A percentile compares a stretch with the other conserved stretches of the same genome.
phyloP scores from a whole-genome alignment of 371 early-diverging fungal species.

The Quaeritorhiza haematococci region DNA sequence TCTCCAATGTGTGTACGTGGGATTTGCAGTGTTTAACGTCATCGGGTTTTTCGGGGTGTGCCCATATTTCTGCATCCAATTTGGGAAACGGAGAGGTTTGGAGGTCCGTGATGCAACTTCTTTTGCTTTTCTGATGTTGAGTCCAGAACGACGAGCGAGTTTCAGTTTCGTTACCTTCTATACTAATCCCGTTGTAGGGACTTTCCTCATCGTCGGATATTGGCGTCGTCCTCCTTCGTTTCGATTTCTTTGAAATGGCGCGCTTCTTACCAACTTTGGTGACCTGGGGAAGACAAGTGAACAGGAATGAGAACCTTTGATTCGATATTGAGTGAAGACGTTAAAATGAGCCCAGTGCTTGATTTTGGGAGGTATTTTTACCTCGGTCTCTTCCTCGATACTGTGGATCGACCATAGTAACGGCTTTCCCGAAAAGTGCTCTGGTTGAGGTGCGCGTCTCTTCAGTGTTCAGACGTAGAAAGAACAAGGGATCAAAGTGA shows the following conservation, averaged over 20 bases:
- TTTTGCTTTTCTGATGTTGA: too few relatives aligned
- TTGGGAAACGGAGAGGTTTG: not conserved
- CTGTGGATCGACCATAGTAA: conserved; percentile 14
- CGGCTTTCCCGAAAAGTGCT: conserved; percentile 7
- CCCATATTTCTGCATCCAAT: conserved; percentile 26
- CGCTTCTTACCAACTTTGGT: conserved; percentile 24
- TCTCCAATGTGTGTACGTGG: conserved; percentile 23
- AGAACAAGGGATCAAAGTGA: too few relatives aligned
- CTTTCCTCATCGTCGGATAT: conserved; percentile 19
- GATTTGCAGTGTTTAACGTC: conserved; percentile 17
- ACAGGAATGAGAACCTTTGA: not conserved
- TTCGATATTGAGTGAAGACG: not conserved
- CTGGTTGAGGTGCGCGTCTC: conserved; percentile 16
- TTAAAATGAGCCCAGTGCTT: not conserved
- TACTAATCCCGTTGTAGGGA: conserved; percentile 28
- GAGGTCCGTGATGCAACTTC: too few relatives aligned
- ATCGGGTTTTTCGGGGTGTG: conserved; percentile 15
- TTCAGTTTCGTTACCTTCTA: conserved; percentile 19
- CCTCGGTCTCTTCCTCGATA: conserved; percentile 24
- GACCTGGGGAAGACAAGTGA: conserved; percentile 7
- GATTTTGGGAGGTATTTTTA: not conserved
- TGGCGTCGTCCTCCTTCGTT: conserved; percentile 8
- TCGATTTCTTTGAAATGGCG: conserved; percentile 16
- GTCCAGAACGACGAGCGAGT: too few relatives aligned
- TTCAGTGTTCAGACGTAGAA: conserved; percentile 9